Evolutionary conservation across 352 stramenopile genomes (phyloP), one percentile per base, ranked within the genome.

Genomic region (Lagenidium giganteum): DNA sequence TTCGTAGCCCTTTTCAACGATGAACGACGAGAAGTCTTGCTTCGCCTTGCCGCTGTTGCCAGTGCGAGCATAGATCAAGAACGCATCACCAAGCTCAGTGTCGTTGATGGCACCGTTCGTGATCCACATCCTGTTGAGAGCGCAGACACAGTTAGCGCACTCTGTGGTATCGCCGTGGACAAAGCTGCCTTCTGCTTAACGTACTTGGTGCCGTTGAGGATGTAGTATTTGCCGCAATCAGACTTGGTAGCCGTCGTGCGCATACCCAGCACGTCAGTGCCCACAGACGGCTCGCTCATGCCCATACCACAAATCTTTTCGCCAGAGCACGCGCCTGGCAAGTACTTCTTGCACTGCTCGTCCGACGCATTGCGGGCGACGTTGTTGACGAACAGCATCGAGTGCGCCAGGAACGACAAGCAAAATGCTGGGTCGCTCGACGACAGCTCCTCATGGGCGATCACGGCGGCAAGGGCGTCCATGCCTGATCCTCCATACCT

Each of bases 381-480:
- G 57, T 97, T 97, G 73, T 97, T 97, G 31, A 95, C 85, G 37
- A 97, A 97, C 16, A 97, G 66, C 84, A 97, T 95, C 36, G 84
- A 96, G 63, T 97, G 89, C 34, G 89, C 87, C 35, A 97, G 71
- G 70, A 99, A 99, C 22, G 91, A 97, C 26, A 99, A 60, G 59
- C 96, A 99, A 61, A 99, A 98, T 18, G 94, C 96, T 21, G 97
- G 97, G 68, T 99, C 97, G 33, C 89, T 95, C 46, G 97, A 97
- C 22, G 87, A 96, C 2, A 99, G 67, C 63, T 98, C 93, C 60
- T 98, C 93, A 57, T 98, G 91, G 3, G 92, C 84, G 43, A 97
- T 97, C 38, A 97, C 88, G 13, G 95, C 95, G 0, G 94, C 96
- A 2, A 97, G 75, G 29, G 95, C 93, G 48, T 98, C 85, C 83